Base-by-base conservation (phyloP, 495 filamentous ascomycete genomes). In the Penicillium roqueforti region DNA sequence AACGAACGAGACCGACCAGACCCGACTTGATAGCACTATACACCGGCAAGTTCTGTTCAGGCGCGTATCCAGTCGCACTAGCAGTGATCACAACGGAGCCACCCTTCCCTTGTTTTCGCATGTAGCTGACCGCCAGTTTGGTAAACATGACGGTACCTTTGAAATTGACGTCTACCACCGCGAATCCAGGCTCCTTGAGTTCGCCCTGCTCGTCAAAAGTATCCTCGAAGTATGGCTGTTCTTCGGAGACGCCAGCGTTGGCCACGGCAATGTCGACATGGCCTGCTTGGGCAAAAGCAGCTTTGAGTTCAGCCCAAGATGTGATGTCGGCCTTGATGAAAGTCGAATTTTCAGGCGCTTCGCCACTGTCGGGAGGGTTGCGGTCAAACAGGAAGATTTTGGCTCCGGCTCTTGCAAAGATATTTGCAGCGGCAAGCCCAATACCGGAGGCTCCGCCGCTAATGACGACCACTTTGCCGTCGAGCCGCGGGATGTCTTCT, bases 61-160 rank as follows among this genome's bases (percentile, higher is more conserved):
- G 65, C 11, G 58, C 56, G 48, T 71, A 73, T 7, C 60, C 65
- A 6, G 62, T 61, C 10, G 59, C 59, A 48, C 68, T 71, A 11
- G 58, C 40, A 2, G 68, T 70, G 49, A 70, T 60, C 5, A 68
- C 68, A 41, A 71, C 62, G 42, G 65, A 68, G 4, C 70, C 68
- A 2, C 53, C 49, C 16, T 54, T 58, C 31, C 31, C 14, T 25
- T 25, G 23, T 7, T 34, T 34, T 14, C 31, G 8, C 48, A 71
- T 66, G 9, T 29, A 47, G 32, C 61, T 61, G 55, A 54, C 40
- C 13, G 59, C 56, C 13, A 70, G 42, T 50, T 70, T 70, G 23
- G 62, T 42, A 11, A 62, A 60, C 38, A 68, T 60, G n/a, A 60
- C 20, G 0, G 60, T 59, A 9, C 44, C 62, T 23, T 46, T 20